These are phyloP conservation scores for Linnemannia exigua DNA, from an alignment of 192 early-diverging fungal genomes.

Conservation along the genomic window DNA sequence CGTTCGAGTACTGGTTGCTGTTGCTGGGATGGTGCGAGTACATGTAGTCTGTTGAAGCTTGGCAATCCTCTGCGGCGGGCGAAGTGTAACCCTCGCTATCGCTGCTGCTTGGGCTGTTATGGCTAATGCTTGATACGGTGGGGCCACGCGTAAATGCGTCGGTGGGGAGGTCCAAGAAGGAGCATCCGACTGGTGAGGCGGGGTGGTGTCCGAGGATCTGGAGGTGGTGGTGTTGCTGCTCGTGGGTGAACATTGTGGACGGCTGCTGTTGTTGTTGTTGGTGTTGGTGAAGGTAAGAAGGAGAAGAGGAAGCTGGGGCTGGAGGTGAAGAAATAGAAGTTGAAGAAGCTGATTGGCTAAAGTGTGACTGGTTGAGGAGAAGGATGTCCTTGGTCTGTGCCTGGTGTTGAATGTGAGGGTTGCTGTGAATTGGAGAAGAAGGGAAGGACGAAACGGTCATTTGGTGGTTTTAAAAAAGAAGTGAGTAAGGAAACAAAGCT, in stretches of 20 bases:
- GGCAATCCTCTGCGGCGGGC: conserved; percentile 28
- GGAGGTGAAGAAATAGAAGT: conserved; percentile 13
- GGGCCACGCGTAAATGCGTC: conserved; percentile 14
- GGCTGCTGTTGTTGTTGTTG: not conserved
- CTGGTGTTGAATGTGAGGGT: conserved; percentile 12
- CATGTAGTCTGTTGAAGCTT: conserved; percentile 26
- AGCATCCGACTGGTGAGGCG: conserved; percentile 27
- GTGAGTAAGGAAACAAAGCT: not conserved
- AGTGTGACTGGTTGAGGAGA: conserved; percentile 19
- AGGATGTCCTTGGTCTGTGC: conserved; percentile 36
- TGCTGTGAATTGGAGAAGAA: not conserved
- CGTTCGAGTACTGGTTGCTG: conserved; percentile 34
- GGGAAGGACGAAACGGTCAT: not conserved
- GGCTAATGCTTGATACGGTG: not conserved
- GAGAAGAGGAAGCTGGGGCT: conserved; percentile 4
- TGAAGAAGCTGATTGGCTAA: conserved; percentile 19
- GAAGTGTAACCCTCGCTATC: not conserved
- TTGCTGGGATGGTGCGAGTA: conserved; percentile 7
- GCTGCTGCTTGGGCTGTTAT: not conserved
- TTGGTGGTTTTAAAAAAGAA: not conserved
- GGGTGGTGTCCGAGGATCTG: conserved; percentile 51
- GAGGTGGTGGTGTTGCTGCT: conserved; percentile 37
- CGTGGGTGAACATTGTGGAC: conserved; percentile 4
- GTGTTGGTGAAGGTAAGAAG: conserved; percentile 5
- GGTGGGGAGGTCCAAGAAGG: conserved; percentile 36